Base-by-base conservation (phyloP, 805 yeast genomes). In the Kodamaea sagamina region DNA sequence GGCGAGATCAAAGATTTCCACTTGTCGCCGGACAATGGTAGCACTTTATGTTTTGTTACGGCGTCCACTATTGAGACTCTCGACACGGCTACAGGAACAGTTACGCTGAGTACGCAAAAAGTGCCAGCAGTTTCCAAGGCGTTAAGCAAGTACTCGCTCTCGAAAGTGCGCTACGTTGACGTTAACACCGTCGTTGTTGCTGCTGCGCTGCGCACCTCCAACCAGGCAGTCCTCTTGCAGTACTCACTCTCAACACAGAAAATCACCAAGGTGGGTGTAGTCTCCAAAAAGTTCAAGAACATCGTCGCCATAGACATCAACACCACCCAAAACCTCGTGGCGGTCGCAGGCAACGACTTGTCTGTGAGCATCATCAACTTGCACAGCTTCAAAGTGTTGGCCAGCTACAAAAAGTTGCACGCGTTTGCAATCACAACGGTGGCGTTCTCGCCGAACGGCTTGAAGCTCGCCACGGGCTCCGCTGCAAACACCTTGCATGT, bases 401-500 rank as follows among this genome's bases (percentile, higher is more conserved):
- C 75, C 44, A 65, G 71, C 5, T 67, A 80, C 43, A 74, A 75
- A 32, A 77, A 84, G 47, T 81, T 86, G 42, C 97, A 89, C 59
- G 68, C 75, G 6, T 86, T 86, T 60, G 89, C 95, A 18, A 81
- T 89, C 41, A 89, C 97, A 0, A 74, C 77, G 34, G 79, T 87
- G 7, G 68, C 79, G 2, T 82, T 88, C 47, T 82, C 89, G 4
- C 83, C 86, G 10, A 73, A 79, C 57, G 89, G 90, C 6, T 65
- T 76, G 39, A 73, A 72, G 43, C 63, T 88, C 38, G 92, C 88
- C 2, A 77, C 88, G 16, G 83, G 81, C 0, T 83, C 92, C 25
- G 95, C 90, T 1, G 86, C 93, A 2, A 82, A 84, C 47, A 74
- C 88, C 1, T 76, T 89, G 21, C 79, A 75, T 51, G 79, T 88